Evolutionary conservation across 176 grass and related monocot genomes (phyloP), one percentile per base, ranked within the genome.

Genomic region (Oryza glaberrima): DNA sequence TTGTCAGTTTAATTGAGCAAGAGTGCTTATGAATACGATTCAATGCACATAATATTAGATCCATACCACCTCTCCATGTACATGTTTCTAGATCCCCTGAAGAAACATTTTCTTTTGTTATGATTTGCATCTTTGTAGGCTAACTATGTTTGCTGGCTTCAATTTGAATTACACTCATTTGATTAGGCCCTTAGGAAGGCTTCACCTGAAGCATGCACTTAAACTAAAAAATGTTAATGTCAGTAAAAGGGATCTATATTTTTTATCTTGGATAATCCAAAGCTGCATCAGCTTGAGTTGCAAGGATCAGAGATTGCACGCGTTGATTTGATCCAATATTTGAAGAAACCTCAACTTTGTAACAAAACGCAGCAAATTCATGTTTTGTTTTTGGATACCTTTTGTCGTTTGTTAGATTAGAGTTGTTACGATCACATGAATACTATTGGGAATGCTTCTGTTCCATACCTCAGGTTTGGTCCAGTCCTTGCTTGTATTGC

Each of bases 71-170:
- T 44, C 1, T 49, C 16, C 23, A 72, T 73, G 72, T 52, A 1
- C 19, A 52, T 52, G 44, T 20, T 5, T 48, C 32, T 47, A 65
- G 3, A 70, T 2, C 25, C 26, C 12, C 9, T 10, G 28, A 69
- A 49, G 5, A 72, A 45, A 49, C 25, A 79, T 65, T 79, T 71
- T 65, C 1, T n/a, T 79, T 64, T 20, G 16, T 23, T 86, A 40
- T 49, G 64, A 17, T 65, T 36, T 49, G 19, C 54, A 19, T 12
- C 65, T 44, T 44, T 44, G 9, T 52, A n/a, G 9, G 2, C 60
- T 41, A 52, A 6, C 26, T 16, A 15, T 9, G 28, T 30, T 17
- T 46, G 22, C 36, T 14, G 9, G n/a, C 22, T 22, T 69, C n/a
- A 25, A 25, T 26, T 38, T 3, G 30, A 36, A 52, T 15, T 40